Conservation (phyloP, 805 yeast species). For the Saccharomycopsis malanga region DNA sequence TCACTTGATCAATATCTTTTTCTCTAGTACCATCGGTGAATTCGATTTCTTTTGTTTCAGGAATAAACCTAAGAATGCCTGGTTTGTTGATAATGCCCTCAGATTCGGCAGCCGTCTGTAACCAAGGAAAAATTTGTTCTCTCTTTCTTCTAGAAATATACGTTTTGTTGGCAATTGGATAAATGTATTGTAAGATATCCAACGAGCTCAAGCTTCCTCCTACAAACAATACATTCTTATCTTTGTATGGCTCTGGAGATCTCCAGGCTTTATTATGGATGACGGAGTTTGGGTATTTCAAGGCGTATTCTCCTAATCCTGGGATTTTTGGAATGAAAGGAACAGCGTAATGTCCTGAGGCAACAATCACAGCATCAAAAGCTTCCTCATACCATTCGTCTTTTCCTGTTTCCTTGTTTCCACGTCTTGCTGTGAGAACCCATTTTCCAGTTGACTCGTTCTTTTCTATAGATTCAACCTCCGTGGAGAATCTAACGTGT, state of each 20-base stretch:
- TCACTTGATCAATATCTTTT: slow-evolving; percentile 32
- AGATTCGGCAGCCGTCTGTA: slow-evolving; percentile 22
- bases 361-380: slow-evolving; percentile 52
- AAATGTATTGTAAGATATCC: slow-evolving; percentile 37
- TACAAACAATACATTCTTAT: slow-evolving; percentile 35
- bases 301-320: slow-evolving; percentile 40
- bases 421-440: slow-evolving; percentile 28
- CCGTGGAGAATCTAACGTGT: slow-evolving; percentile 34
- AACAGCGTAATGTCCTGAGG: slow-evolving; percentile 51
- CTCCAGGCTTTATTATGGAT: slow-evolving; percentile 31
- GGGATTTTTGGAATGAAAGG: slow-evolving; percentile 47
- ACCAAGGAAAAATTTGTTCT: slow-evolving; percentile 19
- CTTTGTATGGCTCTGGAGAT: slow-evolving; percentile 32
- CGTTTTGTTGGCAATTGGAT: slow-evolving; percentile 22
- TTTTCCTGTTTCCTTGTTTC: slow-evolving; percentile 14
- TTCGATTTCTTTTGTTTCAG: slow-evolving; percentile 20
- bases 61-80: slow-evolving; percentile 14
- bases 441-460: slow-evolving; percentile 30
- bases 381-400: slow-evolving; percentile 38
- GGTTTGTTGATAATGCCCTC: slow-evolving; percentile 21
- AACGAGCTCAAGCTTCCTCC: slow-evolving; percentile 39
- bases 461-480: slow-evolving; percentile 34
- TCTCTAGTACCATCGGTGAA: slow-evolving; percentile 26
- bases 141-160: slow-evolving; percentile 20
- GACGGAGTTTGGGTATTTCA: slow-evolving; percentile 34